Base-by-base conservation (phyloP, 2,329 filamentous ascomycete genomes). In the Talaromyces sp. region DNA sequence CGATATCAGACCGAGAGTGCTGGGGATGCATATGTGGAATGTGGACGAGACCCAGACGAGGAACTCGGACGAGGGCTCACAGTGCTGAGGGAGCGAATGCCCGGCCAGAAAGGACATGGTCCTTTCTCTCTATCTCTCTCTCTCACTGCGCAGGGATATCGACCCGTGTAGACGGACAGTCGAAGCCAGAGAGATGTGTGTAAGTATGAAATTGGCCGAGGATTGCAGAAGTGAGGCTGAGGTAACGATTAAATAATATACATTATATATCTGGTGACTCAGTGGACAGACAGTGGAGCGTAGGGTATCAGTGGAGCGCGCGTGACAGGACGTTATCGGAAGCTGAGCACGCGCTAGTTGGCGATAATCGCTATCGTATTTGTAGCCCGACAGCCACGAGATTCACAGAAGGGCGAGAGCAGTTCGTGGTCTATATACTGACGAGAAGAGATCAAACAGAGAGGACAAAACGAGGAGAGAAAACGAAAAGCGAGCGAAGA, bases 11-110 rank as follows among this genome's bases (percentile, higher is more conserved):
- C 85, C 85, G 58, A 88, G 79, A 58, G 82, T 81, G 19, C 85
- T 87, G 12, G 86, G 86, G 51, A 88, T 75, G 73, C 86, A 89
- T 63, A 81, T 82, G 67, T 85, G 81, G 63, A 88, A 81, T 57
- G 81, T 77, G 9, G 81, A 80, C 62, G 86, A 88, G 63, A 88
- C 69, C 27, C 76, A 73, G 55, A 79, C 72, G 43, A 88, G 79
- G 67, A 88, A 81, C 46, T 80, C 77, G 65, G 79, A 84, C 2
- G 81, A 78, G 12, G 86, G 86, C 62, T 83, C 79, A 75, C 86
- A 89, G 70, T 85, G 81, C 3, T 77, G 76, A 24, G 85, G 85
- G 61, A 87, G 74, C 50, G 61, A 62, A 54, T 55, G 54, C 32
- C 43, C 46, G 8, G 54, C 29, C 12, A 19, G 24, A 46, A 27